phyloP scores from a whole-genome alignment of 305 asterid genomes.

The Solanum chacoense region DNA sequence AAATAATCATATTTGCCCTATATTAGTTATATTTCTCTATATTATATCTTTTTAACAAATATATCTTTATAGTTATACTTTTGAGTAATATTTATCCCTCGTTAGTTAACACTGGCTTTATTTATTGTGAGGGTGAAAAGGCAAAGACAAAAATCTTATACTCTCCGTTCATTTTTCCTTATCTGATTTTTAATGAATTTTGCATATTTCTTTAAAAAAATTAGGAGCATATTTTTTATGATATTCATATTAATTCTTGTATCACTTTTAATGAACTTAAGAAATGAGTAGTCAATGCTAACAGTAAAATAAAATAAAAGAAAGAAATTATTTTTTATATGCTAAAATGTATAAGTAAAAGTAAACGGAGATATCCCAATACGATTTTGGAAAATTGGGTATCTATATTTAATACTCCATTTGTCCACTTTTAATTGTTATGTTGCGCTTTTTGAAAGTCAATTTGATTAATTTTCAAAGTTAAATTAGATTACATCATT shows the following conservation, averaged over 20 bases:
- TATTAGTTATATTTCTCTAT: too few relatives aligned
- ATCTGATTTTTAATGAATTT: too few relatives aligned
- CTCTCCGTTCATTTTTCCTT: background rate
- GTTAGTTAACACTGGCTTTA: background rate
- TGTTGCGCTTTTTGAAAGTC: fast-evolving
- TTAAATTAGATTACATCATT: too few relatives aligned
- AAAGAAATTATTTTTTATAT: background rate
- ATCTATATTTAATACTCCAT: too few relatives aligned
- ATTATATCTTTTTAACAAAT: too few relatives aligned
- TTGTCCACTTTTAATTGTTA: too few relatives aligned
- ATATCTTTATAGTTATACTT: too few relatives aligned
- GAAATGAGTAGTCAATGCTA: background rate
- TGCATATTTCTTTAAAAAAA: background rate
- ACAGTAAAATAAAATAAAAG: too few relatives aligned
- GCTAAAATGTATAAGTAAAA: background rate
- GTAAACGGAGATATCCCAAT: background rate
- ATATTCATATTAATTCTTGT: background rate
- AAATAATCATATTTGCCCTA: too few relatives aligned
- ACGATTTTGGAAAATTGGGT: background rate
- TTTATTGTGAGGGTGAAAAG: background rate
- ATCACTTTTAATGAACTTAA: background rate
- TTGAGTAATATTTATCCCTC: background rate
- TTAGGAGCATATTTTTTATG: background rate
- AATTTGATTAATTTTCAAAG: too few relatives aligned
- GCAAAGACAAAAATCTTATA: background rate